Percentiles rank a stretch among this genome's conserved stretches.
These are phyloP conservation scores for Diutina siamensis DNA, from an alignment of 1,139 yeast genomes.

Conservation along the genomic window DNA sequence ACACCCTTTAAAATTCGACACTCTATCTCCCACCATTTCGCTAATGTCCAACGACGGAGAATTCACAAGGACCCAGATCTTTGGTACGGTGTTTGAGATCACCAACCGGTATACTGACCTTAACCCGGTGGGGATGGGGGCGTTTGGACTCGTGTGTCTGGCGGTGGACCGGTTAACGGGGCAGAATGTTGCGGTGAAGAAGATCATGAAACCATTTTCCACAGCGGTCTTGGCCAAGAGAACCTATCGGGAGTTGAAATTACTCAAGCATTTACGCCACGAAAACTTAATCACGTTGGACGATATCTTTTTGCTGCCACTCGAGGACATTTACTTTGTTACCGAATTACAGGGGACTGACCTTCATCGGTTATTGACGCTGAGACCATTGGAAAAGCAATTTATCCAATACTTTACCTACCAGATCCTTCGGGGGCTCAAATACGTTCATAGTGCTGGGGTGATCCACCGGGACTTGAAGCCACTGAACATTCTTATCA, in stretches of 20 bases:
- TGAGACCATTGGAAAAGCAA: slow-evolving; percentile 90
- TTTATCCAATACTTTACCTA: slow-evolving; percentile 92
- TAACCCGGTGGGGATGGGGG: slow-evolving; percentile 99
- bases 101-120: slow-evolving; percentile 84
- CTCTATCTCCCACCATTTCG: too few species aligned
- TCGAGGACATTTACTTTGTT: slow-evolving; percentile 94
- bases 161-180: slow-evolving; percentile 86
- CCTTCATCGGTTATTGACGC: slow-evolving; percentile 77
- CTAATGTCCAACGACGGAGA: slow-evolving; percentile 19
- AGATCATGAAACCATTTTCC: slow-evolving; percentile 94
- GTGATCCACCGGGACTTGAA: slow-evolving; percentile 92
- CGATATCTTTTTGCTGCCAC: slow-evolving; percentile 88
- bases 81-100: slow-evolving; percentile 89
- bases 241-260: slow-evolving; percentile 88
- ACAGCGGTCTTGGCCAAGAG: slow-evolving; percentile 93
- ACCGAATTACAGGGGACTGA: slow-evolving; percentile 97
- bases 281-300: slow-evolving; percentile 89
- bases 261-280: slow-evolving; percentile 86
- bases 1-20: too few species aligned
- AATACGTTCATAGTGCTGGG: slow-evolving; percentile 94
- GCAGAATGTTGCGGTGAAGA: slow-evolving; percentile 93
- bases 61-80: slow-evolving; percentile 42
- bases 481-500: slow-evolving; percentile 85
- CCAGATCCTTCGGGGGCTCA: slow-evolving; percentile 86
- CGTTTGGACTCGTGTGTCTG: slow-evolving; percentile 94